A percentile compares a stretch with the other conserved stretches of the same genome.
phyloP scores from a whole-genome alignment of 1,284 basidiomycete species.

The Ceratobasidium sp. region DNA sequence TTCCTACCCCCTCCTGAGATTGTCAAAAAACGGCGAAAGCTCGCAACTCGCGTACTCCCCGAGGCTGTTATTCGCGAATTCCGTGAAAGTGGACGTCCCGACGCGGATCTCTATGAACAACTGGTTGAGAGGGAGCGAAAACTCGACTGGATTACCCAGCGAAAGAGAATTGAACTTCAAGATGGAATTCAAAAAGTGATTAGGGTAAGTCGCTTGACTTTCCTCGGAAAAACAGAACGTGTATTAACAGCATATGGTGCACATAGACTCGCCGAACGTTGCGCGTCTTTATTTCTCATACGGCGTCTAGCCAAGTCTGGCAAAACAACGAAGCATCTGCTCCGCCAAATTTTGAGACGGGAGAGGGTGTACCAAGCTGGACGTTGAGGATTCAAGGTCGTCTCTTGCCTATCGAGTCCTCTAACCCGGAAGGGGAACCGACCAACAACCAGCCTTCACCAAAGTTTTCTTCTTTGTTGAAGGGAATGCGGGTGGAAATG shows the following conservation, averaged over 20 bases:
- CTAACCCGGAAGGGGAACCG: background rate
- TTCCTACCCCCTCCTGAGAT: constrained; percentile 32
- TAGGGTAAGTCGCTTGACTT: constrained; percentile 54
- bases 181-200: constrained; percentile 72
- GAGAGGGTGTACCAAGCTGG: constrained; percentile 92
- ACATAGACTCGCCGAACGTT: constrained; percentile 84
- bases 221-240: background rate
- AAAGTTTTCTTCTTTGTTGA: constrained; percentile 90
- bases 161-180: constrained; percentile 91
- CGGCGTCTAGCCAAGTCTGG: constrained; percentile 88
- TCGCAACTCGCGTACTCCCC: constrained; percentile 29
- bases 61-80: constrained; percentile 37
- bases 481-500: constrained; percentile 87
- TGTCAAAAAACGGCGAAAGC: constrained; percentile 29
- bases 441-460: constrained; percentile 70
- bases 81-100: constrained; percentile 58
- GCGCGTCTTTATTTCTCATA: constrained; percentile 90
- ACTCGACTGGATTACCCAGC: constrained; percentile 94
- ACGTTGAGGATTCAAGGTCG: constrained; percentile 90
- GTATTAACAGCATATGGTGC: constrained; percentile 15
- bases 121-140: constrained; percentile 90
- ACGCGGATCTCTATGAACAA: constrained; percentile 89
- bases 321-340: constrained; percentile 63
- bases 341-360: constrained; percentile 66
- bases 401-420: constrained; percentile 68